Evolutionary conservation across 768 basidiomycete species (phyloP), one percentile per base, ranked within the genome.

Genomic region (Mrakia frigida): DNA sequence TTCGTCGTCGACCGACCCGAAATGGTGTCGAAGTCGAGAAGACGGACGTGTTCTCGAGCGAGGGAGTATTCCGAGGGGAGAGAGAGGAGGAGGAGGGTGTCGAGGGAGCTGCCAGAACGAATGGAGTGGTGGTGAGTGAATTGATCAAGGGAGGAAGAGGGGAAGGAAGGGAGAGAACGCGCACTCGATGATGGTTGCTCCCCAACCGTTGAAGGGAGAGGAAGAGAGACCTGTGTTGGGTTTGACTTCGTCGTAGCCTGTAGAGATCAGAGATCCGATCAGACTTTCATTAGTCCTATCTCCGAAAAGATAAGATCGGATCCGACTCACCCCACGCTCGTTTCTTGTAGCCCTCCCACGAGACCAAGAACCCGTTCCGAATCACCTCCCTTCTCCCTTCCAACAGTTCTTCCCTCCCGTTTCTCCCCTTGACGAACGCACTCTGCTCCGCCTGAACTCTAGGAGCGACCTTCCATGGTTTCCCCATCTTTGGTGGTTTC

Each of bases 191-290:
- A 82, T 71, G 3, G 80, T 82, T 0, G 82, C 81, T 18, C 81
- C 82, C 81, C 81, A 82, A 11, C 79, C 82, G 67, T 81, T 80
- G 78, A 80, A 81, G 25, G 78, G 79, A 75, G 82, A 69, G 11
- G 61, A 37, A n/a, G 59, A 74, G 0, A 39, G 35, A 4, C 70
- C 69, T 5, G 77, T 70, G 18, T 80, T 63, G n/a, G 80, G 80
- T 46, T 59, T 76, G 46, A 82, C 70, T 50, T 82, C 80, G 63
- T 82, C 81, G 69, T 81, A 77, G 7, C 74, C 63, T 70, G 65
- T 6, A 2, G 31, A 18, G 14, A 2, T 33, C n/a, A n/a, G 0
- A 25, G 1, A 28, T n/a, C n/a, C n/a, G n/a, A n/a, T n/a, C n/a
- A 11, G 23, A 37, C 69, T 41, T n/a, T n/a, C n/a, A n/a, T n/a